Conservation (phyloP, 1,284 basidiomycete species). For the Naganishia sp. region DNA sequence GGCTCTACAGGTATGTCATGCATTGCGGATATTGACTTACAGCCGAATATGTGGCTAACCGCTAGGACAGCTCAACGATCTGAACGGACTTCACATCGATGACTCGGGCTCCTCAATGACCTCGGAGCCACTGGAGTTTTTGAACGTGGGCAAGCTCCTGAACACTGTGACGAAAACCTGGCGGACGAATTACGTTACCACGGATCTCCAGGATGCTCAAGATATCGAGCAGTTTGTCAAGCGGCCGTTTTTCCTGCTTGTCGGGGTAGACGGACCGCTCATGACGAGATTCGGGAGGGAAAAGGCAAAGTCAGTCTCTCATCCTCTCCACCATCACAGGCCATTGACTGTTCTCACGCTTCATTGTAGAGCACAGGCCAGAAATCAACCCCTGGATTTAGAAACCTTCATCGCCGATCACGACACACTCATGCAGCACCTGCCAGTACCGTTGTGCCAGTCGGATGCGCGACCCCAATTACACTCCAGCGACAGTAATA, state of each 20-base stretch:
- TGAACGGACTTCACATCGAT: conserved; percentile 4
- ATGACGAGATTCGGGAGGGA: conserved; percentile 55
- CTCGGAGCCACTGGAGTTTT: conserved; percentile 55
- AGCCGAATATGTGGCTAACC: too few relatives aligned
- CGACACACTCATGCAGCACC: conserved; percentile 54
- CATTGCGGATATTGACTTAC: too few relatives aligned
- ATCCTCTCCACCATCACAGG: too few relatives aligned
- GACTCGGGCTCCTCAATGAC: neutral
- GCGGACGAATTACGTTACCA: conserved; percentile 77
- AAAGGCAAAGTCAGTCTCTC: conserved; percentile 47
- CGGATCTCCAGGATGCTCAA: conserved; percentile 62
- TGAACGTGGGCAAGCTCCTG: conserved; percentile 63
- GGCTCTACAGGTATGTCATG: neutral
- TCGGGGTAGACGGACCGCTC: conserved; percentile 83
- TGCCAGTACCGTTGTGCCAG: conserved; percentile 58
- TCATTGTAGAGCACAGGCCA: too few relatives aligned
- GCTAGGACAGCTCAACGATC: conserved; percentile 7
- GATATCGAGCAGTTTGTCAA: conserved; percentile 71
- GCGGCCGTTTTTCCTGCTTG: conserved; percentile 85
- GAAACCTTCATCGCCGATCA: conserved; percentile 68
- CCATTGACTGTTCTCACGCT: too few relatives aligned
- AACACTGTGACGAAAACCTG: conserved; percentile 80
- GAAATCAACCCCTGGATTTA: conserved; percentile 56
- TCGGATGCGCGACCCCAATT: neutral
- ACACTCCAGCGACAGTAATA: conserved; percentile 6